A percentile compares a stretch with the other conserved stretches of the same genome.
phyloP scores from a whole-genome alignment of 768 basidiomycete genomes.

The Tulasnella sp. region DNA sequence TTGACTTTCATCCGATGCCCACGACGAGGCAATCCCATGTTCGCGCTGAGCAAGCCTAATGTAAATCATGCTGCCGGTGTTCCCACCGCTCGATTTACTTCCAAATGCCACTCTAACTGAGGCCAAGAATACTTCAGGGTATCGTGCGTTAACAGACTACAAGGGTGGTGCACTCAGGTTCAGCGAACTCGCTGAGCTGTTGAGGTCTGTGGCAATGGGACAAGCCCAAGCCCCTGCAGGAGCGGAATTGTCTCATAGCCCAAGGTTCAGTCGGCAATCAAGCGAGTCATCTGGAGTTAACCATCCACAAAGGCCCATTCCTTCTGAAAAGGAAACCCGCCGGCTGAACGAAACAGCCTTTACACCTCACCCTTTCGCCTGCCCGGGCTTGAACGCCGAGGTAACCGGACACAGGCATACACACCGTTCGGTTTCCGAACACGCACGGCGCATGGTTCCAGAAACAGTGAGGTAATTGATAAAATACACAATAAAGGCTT shows the following conservation, averaged over 20 bases:
- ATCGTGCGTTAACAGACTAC: neutral
- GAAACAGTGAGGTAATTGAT: neutral
- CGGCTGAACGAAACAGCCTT: slow-evolving; percentile 6
- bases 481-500: neutral
- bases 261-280: neutral
- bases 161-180: too few species aligned
- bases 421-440: neutral
- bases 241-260: neutral
- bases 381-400: neutral
- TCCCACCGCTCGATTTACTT: neutral
- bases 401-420: neutral
- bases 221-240: neutral
- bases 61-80: too few species aligned
- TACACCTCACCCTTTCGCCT: neutral
- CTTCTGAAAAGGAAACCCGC: neutral
- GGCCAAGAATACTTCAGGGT: neutral
- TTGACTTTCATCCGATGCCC: too few species aligned
- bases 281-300: neutral
- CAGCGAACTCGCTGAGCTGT: too few species aligned
- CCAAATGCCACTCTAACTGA: neutral
- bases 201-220: neutral
- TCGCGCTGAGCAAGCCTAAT: too few species aligned
- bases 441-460: neutral
- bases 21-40: too few species aligned
- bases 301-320: neutral